phyloP scores from a whole-genome alignment of 192 early-diverging fungal species.

The Globomyces pollinis-pini region DNA sequence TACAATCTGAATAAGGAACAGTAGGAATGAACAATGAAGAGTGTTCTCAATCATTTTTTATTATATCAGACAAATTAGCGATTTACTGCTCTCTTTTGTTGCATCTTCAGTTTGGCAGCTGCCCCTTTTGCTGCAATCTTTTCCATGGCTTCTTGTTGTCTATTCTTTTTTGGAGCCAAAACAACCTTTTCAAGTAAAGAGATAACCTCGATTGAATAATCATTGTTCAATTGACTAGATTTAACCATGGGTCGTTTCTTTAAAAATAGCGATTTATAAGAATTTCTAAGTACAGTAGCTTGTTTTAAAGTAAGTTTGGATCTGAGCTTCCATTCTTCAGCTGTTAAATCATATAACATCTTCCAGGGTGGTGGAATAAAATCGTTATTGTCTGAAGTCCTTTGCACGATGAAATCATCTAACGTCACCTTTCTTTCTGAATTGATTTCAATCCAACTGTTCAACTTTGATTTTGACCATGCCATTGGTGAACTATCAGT shows the following conservation, averaged over 20 bases:
- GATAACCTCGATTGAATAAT: not conserved
- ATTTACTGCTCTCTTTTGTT: no score
- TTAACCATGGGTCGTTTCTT: not conserved
- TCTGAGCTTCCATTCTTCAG: not conserved
- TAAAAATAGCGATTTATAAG: not conserved
- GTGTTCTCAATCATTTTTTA: no score
- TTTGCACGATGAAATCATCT: not conserved
- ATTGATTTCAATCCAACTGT: not conserved
- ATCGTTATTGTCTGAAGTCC: not conserved
- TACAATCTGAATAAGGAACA: no score
- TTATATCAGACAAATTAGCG: no score
- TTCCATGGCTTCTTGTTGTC: conserved; percentile 3
- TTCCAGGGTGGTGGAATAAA: conserved; percentile 5
- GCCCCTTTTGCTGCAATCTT: not conserved
- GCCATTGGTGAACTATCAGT: not conserved
- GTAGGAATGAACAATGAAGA: no score
- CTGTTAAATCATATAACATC: conserved; percentile 1
- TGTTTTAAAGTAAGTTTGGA: not conserved
- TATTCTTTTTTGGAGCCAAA: not conserved
- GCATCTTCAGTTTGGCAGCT: no score
- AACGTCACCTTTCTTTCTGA: not conserved
- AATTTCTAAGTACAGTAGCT: not conserved
- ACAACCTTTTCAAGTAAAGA: not conserved
- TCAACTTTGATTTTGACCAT: not conserved
- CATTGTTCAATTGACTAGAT: not conserved